Percentiles rank a stretch among this genome's conserved stretches.
These are phyloP conservation scores for Iris pallida DNA, from an alignment of 116 monocot genomes.

Conservation along the genomic window DNA sequence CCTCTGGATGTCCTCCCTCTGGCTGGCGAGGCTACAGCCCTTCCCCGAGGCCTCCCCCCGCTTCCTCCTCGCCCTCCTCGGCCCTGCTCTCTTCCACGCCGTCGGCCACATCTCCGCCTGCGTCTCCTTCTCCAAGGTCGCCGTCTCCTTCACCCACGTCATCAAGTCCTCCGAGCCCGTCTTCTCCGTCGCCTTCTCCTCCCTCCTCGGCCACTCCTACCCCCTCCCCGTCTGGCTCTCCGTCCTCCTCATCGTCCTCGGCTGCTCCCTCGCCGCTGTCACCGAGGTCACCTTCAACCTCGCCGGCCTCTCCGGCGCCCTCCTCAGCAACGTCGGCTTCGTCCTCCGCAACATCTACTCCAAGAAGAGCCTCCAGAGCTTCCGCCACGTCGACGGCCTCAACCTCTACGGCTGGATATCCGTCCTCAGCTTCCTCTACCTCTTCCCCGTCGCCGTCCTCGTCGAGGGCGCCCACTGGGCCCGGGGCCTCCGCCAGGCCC, in stretches of 20 bases:
- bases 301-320: slow-evolving; percentile 40
- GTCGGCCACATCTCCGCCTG: slow-evolving; percentile 55
- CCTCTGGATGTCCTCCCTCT: slow-evolving; percentile 40
- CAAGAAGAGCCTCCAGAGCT: slow-evolving; percentile 38
- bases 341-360: slow-evolving; percentile 61
- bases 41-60: slow-evolving; percentile 17
- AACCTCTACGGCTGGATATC: slow-evolving; percentile 56
- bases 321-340: slow-evolving; percentile 58
- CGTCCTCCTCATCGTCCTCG: slow-evolving; percentile 50
- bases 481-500: slow-evolving; percentile 24
- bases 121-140: slow-evolving; percentile 53
- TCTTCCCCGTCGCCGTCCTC: slow-evolving; percentile 43
- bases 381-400: slow-evolving; percentile 40
- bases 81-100: slow-evolving; percentile 54
- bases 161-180: slow-evolving; percentile 58
- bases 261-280: slow-evolving; percentile 39
- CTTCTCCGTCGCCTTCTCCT: slow-evolving; percentile 55
- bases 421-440: slow-evolving; percentile 37
- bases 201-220: slow-evolving; percentile 33
- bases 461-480: slow-evolving; percentile 51
- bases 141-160: slow-evolving; percentile 68
- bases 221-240: slow-evolving; percentile 53
- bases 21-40: slow-evolving; percentile 33
- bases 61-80: slow-evolving; percentile 44
- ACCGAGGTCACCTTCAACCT: slow-evolving; percentile 44